phyloP scores from a whole-genome alignment of 768 basidiomycete species.

The Peribolospora kevripleyi region DNA sequence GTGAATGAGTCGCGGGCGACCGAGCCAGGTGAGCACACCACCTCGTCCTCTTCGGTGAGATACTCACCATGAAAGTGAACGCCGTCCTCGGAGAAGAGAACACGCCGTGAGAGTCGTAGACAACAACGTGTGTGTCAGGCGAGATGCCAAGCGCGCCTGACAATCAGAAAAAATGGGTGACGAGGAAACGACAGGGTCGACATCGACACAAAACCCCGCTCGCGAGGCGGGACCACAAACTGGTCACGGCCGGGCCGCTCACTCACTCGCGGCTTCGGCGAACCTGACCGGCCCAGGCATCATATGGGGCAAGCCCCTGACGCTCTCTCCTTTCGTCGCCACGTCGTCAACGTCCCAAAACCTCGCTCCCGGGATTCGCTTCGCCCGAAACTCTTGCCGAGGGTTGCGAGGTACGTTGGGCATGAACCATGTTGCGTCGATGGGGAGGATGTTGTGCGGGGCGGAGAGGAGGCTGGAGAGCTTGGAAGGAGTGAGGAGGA shows the following conservation, averaged over 20 bases:
- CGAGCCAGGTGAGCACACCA: not conserved
- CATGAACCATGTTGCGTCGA: constrained; percentile 84
- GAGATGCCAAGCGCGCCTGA: constrained; percentile 39
- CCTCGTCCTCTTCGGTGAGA: not conserved
- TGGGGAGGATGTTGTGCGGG: constrained; percentile 25
- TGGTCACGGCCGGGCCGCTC: not conserved
- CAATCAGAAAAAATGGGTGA: not conserved
- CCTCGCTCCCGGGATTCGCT: constrained; percentile 43
- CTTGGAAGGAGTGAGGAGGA: constrained; percentile 12
- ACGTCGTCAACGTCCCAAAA: constrained; percentile 63
- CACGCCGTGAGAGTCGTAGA: constrained; percentile 75
- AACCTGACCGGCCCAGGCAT: constrained; percentile 52
- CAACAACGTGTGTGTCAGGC: constrained; percentile 49
- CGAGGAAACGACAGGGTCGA: not conserved
- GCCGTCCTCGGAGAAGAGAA: constrained; percentile 81
- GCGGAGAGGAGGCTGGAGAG: constrained; percentile 4
- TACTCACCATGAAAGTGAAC: constrained; percentile 54
- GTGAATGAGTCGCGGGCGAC: not conserved
- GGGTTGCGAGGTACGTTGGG: constrained; percentile 50
- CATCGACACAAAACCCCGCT: not conserved
- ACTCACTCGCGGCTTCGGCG: constrained; percentile 53
- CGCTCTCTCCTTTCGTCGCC: constrained; percentile 20
- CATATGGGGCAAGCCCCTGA: constrained; percentile 78
- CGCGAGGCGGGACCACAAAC: constrained; percentile 3
- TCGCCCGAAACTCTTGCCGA: constrained; percentile 38